phyloP scores from a whole-genome alignment of 345 rosid species.

The Noccaea bulbosa region DNA sequence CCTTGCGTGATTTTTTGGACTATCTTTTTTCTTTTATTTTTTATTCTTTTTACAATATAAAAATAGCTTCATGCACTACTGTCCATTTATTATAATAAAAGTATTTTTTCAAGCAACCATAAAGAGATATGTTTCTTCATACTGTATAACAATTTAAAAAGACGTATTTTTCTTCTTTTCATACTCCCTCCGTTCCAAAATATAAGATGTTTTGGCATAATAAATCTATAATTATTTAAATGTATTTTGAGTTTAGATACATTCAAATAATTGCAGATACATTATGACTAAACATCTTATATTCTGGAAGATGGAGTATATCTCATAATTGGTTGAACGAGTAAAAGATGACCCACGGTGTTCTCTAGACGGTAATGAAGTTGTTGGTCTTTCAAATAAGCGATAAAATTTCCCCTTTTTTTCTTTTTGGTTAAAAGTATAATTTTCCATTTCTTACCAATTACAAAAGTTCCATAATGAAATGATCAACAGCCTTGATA shows the following conservation, averaged over 20 bases:
- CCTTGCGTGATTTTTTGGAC: slow-evolving; percentile 42
- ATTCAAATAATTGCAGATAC: no score
- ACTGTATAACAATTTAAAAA: slow-evolving; percentile 2
- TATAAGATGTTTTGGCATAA: no score
- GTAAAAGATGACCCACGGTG: slow-evolving; percentile 42
- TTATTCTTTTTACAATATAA: slow-evolving; percentile 10
- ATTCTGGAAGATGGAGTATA: no score
- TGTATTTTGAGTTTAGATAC: no score
- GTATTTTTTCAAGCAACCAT: not conserved
- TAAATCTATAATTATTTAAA: no score
- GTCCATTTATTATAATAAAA: not conserved
- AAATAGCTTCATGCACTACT: slow-evolving; percentile 4
- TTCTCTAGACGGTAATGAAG: slow-evolving; percentile 31
- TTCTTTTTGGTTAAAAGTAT: no score
- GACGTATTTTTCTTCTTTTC: slow-evolving; percentile 6
- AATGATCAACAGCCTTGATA: slow-evolving; percentile 9
- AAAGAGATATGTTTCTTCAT: no score
- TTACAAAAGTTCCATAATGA: not conserved
- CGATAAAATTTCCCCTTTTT: no score
- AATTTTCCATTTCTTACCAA: not conserved
- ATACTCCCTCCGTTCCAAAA: no score
- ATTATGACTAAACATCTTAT: no score
- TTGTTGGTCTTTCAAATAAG: slow-evolving; percentile 21
- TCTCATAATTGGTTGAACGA: slow-evolving; percentile 36
- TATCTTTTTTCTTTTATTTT: slow-evolving; percentile 19